Conservation (phyloP, 371 early-diverging fungal genomes). For the Chytridiales sp. region DNA sequence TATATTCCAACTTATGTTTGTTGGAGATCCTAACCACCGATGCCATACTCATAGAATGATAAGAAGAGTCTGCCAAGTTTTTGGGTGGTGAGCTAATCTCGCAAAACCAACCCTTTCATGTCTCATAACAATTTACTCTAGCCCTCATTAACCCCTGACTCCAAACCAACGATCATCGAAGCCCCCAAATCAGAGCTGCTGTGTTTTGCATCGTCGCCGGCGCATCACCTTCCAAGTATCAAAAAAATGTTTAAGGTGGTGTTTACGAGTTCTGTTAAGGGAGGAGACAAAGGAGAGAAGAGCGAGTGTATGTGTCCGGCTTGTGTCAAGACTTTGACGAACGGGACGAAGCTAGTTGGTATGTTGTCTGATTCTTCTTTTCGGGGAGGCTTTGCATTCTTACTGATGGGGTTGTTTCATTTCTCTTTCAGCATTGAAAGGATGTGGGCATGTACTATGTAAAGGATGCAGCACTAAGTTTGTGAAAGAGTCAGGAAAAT, state of each 20-base stretch:
- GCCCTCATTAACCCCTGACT: slow-evolving; percentile 76
- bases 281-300: slow-evolving; percentile 27
- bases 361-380: slow-evolving; percentile 16
- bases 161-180: slow-evolving; percentile 56
- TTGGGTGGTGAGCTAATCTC: slow-evolving; percentile 66
- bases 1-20: neutral
- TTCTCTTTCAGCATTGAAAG: slow-evolving; percentile 59
- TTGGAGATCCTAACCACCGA: neutral
- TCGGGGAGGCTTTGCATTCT: neutral
- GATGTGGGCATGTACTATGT: slow-evolving; percentile 89
- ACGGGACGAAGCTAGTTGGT: slow-evolving; percentile 71
- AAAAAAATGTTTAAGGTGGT: slow-evolving; percentile 74
- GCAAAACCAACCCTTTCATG: slow-evolving; percentile 11
- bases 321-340: slow-evolving; percentile 78
- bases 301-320: slow-evolving; percentile 69
- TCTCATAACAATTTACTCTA: slow-evolving; percentile 24
- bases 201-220: neutral
- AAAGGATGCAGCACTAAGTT: slow-evolving; percentile 74
- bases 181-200: slow-evolving; percentile 45
- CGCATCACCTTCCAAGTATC: slow-evolving; percentile 44
- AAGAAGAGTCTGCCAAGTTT: slow-evolving; percentile 70
- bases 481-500: slow-evolving; percentile 68
- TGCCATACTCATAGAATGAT: slow-evolving; percentile 46
- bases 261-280: slow-evolving; percentile 53
- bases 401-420: neutral